Conservation (phyloP, 805 yeast genomes). For the Sugiyamaella chiloensis region DNA sequence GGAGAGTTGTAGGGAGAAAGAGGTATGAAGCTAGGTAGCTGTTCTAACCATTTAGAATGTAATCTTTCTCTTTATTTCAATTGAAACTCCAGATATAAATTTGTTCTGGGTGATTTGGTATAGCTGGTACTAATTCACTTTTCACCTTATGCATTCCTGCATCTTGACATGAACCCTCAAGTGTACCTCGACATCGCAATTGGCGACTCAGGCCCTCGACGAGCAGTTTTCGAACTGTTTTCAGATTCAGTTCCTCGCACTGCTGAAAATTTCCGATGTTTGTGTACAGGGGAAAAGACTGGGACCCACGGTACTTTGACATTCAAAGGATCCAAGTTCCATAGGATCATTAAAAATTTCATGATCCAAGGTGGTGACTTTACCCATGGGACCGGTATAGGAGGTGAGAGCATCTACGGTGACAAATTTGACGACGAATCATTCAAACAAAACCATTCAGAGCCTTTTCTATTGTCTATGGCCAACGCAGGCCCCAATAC, state of each 20-base stretch:
- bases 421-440: slow-evolving; percentile 90
- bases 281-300: slow-evolving; percentile 84
- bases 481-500: slow-evolving; percentile 96
- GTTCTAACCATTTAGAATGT: too few relatives aligned
- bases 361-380: slow-evolving; percentile 97
- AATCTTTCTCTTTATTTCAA: too few relatives aligned
- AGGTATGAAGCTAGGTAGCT: too few relatives aligned
- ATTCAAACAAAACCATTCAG: slow-evolving; percentile 69
- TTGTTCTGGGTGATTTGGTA: too few relatives aligned
- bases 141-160: too few relatives aligned
- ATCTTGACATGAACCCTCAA: background rate
- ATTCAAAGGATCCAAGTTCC: slow-evolving; percentile 87
- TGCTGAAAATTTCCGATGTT: slow-evolving; percentile 82
- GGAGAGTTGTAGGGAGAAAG: too few relatives aligned
- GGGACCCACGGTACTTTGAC: slow-evolving; percentile 59
- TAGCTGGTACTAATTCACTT: too few relatives aligned
- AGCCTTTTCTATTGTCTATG: slow-evolving; percentile 89
- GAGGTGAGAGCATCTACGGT: slow-evolving; percentile 81
- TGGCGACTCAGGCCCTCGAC: background rate
- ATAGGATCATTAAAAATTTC: slow-evolving; percentile 78
- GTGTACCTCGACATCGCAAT: slow-evolving; percentile 8
- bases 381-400: slow-evolving; percentile 68
- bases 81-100: too few relatives aligned
- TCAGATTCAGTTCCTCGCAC: slow-evolving; percentile 70
- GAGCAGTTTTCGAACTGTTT: slow-evolving; percentile 3